phyloP scores from a whole-genome alignment of 768 basidiomycete genomes.

The Asterophora parasitica region DNA sequence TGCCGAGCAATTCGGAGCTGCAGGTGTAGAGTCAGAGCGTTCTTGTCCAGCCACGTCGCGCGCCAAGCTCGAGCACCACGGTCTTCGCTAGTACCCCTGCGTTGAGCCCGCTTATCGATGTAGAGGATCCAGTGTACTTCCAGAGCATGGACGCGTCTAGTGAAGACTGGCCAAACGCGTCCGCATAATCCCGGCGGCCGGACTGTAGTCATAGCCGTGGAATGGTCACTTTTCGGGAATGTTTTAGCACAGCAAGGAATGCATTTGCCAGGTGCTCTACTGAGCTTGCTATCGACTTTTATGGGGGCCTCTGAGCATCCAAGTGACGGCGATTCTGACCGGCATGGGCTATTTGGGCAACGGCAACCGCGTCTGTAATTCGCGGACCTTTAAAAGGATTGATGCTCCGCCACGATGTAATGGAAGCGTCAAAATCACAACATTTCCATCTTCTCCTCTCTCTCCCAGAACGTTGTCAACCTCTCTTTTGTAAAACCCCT shows the following conservation, averaged over 20 bases:
- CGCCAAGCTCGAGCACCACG: constrained; percentile 5
- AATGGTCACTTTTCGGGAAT: no score
- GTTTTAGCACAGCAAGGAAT: no score
- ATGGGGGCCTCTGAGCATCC: no score
- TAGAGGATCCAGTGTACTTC: constrained; percentile 37
- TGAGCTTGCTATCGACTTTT: no score
- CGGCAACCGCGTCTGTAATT: background rate
- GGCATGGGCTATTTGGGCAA: background rate
- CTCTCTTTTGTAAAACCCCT: constrained; percentile 10
- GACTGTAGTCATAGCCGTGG: constrained; percentile 36
- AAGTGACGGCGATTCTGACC: no score
- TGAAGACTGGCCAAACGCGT: constrained; percentile 93
- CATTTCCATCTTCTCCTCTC: constrained; percentile 8
- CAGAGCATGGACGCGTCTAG: constrained; percentile 19
- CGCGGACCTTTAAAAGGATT: constrained; percentile 16
- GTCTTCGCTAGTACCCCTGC: constrained; percentile 16
- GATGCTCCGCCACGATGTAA: constrained; percentile 18
- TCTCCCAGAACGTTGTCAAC: constrained; percentile 3
- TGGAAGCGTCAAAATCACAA: constrained; percentile 3
- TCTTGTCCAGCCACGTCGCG: constrained; percentile 53
- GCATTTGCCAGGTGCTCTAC: no score
- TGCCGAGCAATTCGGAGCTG: constrained; percentile 88
- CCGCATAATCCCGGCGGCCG: constrained; percentile 89
- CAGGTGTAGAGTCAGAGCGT: constrained; percentile 91
- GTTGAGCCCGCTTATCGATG: constrained; percentile 73